Evolutionary conservation across 257 asterid species (phyloP), one percentile per base, ranked within the genome.

Genomic region (Ocimum tenuiflorum): DNA sequence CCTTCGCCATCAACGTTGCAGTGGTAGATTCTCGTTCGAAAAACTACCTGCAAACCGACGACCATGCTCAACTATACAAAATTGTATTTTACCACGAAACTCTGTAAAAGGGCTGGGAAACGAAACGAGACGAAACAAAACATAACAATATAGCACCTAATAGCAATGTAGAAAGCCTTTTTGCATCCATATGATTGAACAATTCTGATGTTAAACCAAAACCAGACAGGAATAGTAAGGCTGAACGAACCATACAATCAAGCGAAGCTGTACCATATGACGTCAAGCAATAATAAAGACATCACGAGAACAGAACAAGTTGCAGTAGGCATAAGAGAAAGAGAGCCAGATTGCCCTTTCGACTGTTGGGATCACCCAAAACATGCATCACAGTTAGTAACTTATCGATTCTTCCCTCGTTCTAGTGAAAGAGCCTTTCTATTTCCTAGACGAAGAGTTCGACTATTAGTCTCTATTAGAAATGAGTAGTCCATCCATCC

Each of bases 21-120:
- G 64, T 89, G 94, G 78, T 87, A 89, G 65, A 92, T 87, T 38
- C 96, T 91, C 59, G 97, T 92, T 76, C 80, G 87, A 78, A 87
- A 92, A 48, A 92, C 87, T 48, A 84, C 97, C 97, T 92, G 91
- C 84, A 87, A 70, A 45, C 77, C 86, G 29, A 57, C 11, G 12
- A 39, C 23, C 6, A 53, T 27, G 27, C 11, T 59, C 1, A 50
- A 51, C 20, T 17, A 61, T 27, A 50, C 31, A 51, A 18, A 41
- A 10, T 19, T 35, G 29, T 29, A n/a, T 3, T 31, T 57, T 29
- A n/a, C 13, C 20, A 42, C 14, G 18, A 42, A 48, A 14, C 17
- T 9, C 61, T 42, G 11, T 35, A 10, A 55, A 45, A 5, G n/a
- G n/a, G n/a, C n/a, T n/a, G n/a, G n/a, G n/a, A n/a, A n/a, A n/a